These are phyloP conservation scores for Syncephalastrum monosporum DNA, from an alignment of 371 early-diverging fungal species.

Conservation along the genomic window DNA sequence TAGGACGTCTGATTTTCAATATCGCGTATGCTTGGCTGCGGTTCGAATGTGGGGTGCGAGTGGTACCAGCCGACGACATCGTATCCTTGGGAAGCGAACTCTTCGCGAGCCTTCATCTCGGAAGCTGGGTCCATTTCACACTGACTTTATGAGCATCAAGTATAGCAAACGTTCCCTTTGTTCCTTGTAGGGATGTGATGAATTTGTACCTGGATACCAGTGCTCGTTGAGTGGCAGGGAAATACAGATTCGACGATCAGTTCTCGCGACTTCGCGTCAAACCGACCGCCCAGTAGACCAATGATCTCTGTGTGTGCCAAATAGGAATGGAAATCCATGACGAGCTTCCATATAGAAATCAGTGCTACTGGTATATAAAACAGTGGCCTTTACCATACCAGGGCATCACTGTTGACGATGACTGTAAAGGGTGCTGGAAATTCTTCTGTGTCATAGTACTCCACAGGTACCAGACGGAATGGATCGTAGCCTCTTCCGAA, in stretches of 20 bases:
- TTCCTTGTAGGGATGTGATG: not conserved
- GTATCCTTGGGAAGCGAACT: constrained; percentile 67
- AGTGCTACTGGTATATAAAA: not conserved
- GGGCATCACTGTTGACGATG: constrained; percentile 55
- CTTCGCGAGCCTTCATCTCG: constrained; percentile 73
- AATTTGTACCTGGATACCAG: constrained; percentile 62
- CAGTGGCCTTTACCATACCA: constrained; percentile 41
- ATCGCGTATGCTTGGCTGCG: constrained; percentile 81
- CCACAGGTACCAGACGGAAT: constrained; percentile 64
- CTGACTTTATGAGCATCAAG: constrained; percentile 10
- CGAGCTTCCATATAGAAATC: constrained; percentile 41
- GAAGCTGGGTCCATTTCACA: constrained; percentile 71
- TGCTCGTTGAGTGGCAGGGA: constrained; percentile 71
- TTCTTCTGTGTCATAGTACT: constrained; percentile 44
- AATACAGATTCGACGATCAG: constrained; percentile 51
- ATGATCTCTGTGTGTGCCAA: constrained; percentile 84
- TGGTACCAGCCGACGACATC: constrained; percentile 93
- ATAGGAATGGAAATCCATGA: constrained; percentile 89
- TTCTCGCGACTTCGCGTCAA: constrained; percentile 44
- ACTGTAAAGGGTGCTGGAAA: constrained; percentile 63
- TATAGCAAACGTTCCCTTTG: not conserved
- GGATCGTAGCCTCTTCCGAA: constrained; percentile 60
- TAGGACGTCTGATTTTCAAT: constrained; percentile 82
- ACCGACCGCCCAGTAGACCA: constrained; percentile 80
- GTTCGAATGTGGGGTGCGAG: constrained; percentile 85